Evolutionary conservation across 169 alveolate species (phyloP).

Genomic region (Cryptosporidium parvum): DNA sequence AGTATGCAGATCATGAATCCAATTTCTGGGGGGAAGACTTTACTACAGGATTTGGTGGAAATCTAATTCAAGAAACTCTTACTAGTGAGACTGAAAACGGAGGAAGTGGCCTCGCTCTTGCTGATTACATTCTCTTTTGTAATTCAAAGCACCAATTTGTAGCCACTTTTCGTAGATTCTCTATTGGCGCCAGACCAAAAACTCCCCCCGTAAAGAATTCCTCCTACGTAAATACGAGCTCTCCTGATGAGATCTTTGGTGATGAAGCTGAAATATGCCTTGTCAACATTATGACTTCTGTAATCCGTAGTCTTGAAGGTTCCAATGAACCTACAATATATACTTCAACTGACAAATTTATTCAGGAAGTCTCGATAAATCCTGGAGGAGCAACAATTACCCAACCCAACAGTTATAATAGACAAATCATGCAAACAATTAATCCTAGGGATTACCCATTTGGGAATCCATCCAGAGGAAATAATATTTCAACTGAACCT

Average conservation of each 20-base stretch:
- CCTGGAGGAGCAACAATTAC: not conserved
- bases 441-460: not conserved
- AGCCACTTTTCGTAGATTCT: constrained; percentile 60
- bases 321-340: constrained; percentile 60
- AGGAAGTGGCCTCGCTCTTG: constrained; percentile 30
- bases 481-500: not conserved
- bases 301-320: constrained; percentile 45
- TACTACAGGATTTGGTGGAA: constrained; percentile 65
- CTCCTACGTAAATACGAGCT: constrained; percentile 52
- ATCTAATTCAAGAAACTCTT: constrained; percentile 63
- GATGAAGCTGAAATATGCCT: constrained; percentile 46
- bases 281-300: constrained; percentile 67
- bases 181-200: not conserved
- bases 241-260: constrained; percentile 51
- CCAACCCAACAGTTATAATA: not conserved
- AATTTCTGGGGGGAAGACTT: constrained; percentile 75
- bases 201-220: constrained; percentile 43
- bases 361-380: constrained; percentile 22
- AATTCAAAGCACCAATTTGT: constrained; percentile 74
- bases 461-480: not conserved
- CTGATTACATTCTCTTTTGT: constrained; percentile 56
- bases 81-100: constrained; percentile 32
- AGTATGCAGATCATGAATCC: constrained; percentile 74
- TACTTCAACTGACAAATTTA: constrained; percentile 39
- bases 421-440: constrained; percentile 12